phyloP scores from a whole-genome alignment of 192 early-diverging fungal species.

The Backusella mclennaniae region DNA sequence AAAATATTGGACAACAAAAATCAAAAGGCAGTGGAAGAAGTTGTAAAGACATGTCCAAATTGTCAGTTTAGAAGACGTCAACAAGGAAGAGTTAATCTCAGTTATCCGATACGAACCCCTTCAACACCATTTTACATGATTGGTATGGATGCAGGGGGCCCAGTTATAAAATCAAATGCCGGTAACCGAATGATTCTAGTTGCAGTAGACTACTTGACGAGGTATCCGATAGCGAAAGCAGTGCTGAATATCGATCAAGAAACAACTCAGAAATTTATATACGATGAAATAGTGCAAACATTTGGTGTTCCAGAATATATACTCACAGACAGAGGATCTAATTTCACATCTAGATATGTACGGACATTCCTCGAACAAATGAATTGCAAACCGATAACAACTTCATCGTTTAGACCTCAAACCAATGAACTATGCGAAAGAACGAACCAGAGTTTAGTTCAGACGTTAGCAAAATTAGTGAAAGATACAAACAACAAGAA shows the following conservation, averaged over 20 bases:
- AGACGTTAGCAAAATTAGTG: conserved; percentile 20
- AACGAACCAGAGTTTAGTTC: conserved; percentile 18
- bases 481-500: background rate
- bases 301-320: too few relatives aligned
- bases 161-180: too few relatives aligned
- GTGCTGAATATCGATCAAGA: too few relatives aligned
- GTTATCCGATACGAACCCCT: background rate
- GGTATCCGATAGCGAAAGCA: too few relatives aligned
- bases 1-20: background rate
- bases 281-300: too few relatives aligned
- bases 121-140: too few relatives aligned
- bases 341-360: too few relatives aligned
- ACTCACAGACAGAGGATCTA: too few relatives aligned
- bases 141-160: too few relatives aligned
- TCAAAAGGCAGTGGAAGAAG: background rate
- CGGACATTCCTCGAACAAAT: background rate
- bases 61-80: conserved; percentile 9
- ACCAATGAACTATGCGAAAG: conserved; percentile 19
- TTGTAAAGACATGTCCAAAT: background rate
- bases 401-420: conserved; percentile 21
- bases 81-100: background rate
- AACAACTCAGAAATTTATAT: too few relatives aligned
- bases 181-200: too few relatives aligned
- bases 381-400: background rate
- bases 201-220: too few relatives aligned